phyloP scores from a whole-genome alignment of 805 yeast species.

The Candida orba region DNA sequence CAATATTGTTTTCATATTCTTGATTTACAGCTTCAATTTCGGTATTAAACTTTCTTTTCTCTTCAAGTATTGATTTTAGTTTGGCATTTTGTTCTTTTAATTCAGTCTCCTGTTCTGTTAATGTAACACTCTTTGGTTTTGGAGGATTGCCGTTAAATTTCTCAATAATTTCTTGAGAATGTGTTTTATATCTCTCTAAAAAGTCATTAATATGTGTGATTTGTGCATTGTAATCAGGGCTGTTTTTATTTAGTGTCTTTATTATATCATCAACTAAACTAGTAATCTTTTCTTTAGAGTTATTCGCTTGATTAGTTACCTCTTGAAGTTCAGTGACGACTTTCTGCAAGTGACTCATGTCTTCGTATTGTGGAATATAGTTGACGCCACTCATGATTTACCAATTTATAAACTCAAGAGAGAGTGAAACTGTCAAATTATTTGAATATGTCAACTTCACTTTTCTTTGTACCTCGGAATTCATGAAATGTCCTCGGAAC shows the following conservation, averaged over 20 bases:
- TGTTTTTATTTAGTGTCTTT: constrained; percentile 10
- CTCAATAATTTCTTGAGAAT: background rate
- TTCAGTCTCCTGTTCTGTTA: constrained; percentile 3
- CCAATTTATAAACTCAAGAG: background rate
- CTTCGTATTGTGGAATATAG: constrained; percentile 20
- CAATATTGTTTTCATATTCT: constrained; percentile 13
- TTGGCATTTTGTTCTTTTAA: constrained; percentile 12
- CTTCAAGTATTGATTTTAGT: constrained; percentile 10
- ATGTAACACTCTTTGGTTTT: background rate
- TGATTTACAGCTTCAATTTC: constrained; percentile 7
- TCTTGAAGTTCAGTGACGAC: constrained; percentile 10
- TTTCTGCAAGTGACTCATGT: constrained; percentile 13
- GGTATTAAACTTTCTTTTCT: constrained; percentile 5
- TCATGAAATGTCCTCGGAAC: too few species aligned
- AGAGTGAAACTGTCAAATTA: background rate
- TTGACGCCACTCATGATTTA: background rate
- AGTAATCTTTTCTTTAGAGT: constrained; percentile 11
- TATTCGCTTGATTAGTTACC: constrained; percentile 2
- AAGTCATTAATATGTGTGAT: constrained; percentile 9
- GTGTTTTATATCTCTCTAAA: constrained; percentile 1
- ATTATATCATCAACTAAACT: constrained; percentile 14
- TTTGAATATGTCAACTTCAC: background rate
- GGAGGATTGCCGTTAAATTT: background rate
- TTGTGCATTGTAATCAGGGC: constrained; percentile 3
- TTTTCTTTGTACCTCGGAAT: background rate